Base-by-base conservation (phyloP, 257 asterid species). In the Solanum clarkiae region DNA sequence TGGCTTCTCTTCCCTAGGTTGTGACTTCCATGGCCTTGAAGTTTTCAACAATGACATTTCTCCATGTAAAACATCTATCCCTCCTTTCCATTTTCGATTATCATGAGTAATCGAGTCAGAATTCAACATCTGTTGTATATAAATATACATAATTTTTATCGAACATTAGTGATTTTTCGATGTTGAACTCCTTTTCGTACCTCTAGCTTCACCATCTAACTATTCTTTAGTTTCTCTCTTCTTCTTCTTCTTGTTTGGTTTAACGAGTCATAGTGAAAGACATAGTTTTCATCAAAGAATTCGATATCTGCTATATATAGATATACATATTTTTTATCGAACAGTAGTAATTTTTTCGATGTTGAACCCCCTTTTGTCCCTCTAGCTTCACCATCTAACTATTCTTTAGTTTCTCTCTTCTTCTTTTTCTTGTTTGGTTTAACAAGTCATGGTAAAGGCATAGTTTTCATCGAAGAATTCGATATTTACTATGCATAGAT, bases 1-100 rank as follows among this genome's bases (percentile, higher is more conserved):
- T 75, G 72, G 59, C 65, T 77, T 54, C 86, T 80, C 92, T 63
- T 89, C 91, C 89, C 84, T 83, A 75, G 88, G 87, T 77, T 88
- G 90, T 88, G 91, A 85, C 85, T 84, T 90, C 57, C 89, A 90
- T 80, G 85, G 85, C 82, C 90, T 93, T 87, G 94, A 91, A 91
- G 96, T 93, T 94, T 83, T 93, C 97, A 89, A 92, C 91, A 84
- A 92, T 88, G 91, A 90, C 89, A 90, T 89, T 87, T 89, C 90
- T 86, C 88, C 85, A 55, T 91, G 91, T 89, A 89, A 84, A 45
- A 80, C 16, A 18, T 47, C 26, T 14, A 5, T 6, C 12, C n/a
- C 22, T 29, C 60, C 70, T 82, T 24, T 47, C 32, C 32, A 14
- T 24, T 51, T 14, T 49, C 5, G 4, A 3, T 12, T 36, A 22